Conservation (phyloP, 1,139 yeast genomes). For the Saccharomyces hybrid region DNA sequence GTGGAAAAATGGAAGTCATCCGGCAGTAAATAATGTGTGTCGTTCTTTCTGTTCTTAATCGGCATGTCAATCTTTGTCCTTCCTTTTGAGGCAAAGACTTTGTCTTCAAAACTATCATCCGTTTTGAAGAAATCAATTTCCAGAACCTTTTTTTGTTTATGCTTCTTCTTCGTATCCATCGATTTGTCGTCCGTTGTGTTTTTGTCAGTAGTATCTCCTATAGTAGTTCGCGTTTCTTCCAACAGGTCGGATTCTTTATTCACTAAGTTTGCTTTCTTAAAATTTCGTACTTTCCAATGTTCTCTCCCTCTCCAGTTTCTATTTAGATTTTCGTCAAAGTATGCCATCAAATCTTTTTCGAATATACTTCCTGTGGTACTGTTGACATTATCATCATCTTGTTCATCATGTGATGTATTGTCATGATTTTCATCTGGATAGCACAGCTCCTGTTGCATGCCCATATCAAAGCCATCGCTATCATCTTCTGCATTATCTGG, state of each 20-base stretch:
- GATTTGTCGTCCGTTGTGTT: neutral
- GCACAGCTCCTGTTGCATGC: slow-evolving; percentile 14
- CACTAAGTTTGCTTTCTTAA: slow-evolving; percentile 34
- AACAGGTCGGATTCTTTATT: slow-evolving; percentile 9
- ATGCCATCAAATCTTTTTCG: slow-evolving; percentile 66
- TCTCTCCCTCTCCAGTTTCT: slow-evolving; percentile 88
- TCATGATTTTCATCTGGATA: slow-evolving; percentile 24
- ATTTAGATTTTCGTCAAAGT: slow-evolving; percentile 63
- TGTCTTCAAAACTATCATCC: slow-evolving; percentile 31
- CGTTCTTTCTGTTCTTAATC: slow-evolving; percentile 36
- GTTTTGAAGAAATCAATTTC: slow-evolving; percentile 46
- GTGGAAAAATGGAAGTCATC: slow-evolving; percentile 71
- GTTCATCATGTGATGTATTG: slow-evolving; percentile 13
- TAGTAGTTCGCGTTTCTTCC: neutral
- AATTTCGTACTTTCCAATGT: slow-evolving; percentile 77
- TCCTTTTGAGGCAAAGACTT: slow-evolving; percentile 44
- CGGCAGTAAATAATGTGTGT: slow-evolving; percentile 49
- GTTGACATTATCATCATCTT: slow-evolving; percentile 3
- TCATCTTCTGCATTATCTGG: slow-evolving; percentile 29
- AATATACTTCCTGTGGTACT: slow-evolving; percentile 34
- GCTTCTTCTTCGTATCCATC: slow-evolving; percentile 8
- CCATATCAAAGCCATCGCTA: slow-evolving; percentile 15
- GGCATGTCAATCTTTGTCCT: slow-evolving; percentile 38
- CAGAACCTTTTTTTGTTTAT: slow-evolving; percentile 33
- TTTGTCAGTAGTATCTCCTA: neutral